Base-by-base conservation (phyloP, 2,329 filamentous ascomycete species). In the Colletotrichum sp. region DNA sequence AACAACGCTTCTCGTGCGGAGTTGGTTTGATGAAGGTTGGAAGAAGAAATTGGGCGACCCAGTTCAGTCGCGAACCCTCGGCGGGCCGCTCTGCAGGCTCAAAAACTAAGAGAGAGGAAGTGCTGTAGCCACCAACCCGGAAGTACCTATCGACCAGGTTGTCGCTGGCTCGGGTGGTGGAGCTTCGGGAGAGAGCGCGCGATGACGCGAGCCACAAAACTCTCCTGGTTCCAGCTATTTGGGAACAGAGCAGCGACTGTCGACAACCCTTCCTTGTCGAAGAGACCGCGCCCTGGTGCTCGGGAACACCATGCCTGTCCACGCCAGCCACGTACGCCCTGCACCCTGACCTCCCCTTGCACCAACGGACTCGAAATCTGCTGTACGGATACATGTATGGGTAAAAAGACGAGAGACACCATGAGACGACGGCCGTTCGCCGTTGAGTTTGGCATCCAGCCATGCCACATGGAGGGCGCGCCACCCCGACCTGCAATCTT, bases 161-260 rank as follows among this genome's bases (percentile, higher is more conserved):
- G 39, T 34, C 48, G 66, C 69, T 73, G 55, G 74, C 67, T 74
- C 57, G 69, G 74, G 39, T 63, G 26, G 76, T 77, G 74, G 74
- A 61, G 74, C 66, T 72, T 73, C 74, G 73, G 76, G 73, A 70
- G 32, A 76, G 70, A 72, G 73, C 61, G 65, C 66, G 68, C 70
- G 66, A 77, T 77, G 76, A 77, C 76, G 76, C 69, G 73, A 77
- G 76, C 76, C 76, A 77, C 74, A 77, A 76, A 77, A 70, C 43
- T 77, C 76, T 77, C 68, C 61, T 76, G 69, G 76, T 76, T 74
- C 76, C 76, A 74, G 74, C 76, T 72, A 43, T 69, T 71, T 76
- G 76, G 76, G 66, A 76, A 74, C 55, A 59, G 71, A 76, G 52
- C 57, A 55, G 61, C 61, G 72, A 65, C 34, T 52, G 60, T 75